A percentile compares a stretch with the other conserved stretches of the same genome.
Evolutionary conservation across 2,329 filamentous ascomycete species (phyloP).

Genomic region (Neocatenulostroma microsporum): DNA sequence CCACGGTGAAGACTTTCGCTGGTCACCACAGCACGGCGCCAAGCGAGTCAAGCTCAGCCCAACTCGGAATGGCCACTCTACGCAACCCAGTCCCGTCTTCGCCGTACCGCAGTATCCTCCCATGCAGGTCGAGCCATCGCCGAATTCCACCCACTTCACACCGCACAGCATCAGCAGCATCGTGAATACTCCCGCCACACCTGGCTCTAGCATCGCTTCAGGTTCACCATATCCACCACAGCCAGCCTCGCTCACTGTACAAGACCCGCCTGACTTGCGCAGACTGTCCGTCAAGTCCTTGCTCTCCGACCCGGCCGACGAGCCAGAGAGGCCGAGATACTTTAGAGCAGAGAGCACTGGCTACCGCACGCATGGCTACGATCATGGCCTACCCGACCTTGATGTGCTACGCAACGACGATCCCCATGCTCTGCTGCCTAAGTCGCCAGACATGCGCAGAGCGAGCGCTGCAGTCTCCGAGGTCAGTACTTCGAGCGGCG

Average conservation of each 20-base stretch:
- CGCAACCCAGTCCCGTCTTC: slow-evolving; percentile 18
- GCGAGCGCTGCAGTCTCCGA: slow-evolving; percentile 25
- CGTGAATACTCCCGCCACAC: slow-evolving; percentile 38
- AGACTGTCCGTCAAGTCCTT: slow-evolving; percentile 60
- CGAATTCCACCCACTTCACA: slow-evolving; percentile 26
- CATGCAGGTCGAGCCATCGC: slow-evolving; percentile 29
- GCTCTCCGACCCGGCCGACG: slow-evolving; percentile 46
- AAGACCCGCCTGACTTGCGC: slow-evolving; percentile 39
- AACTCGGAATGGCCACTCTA: slow-evolving; percentile 7
- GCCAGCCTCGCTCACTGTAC: slow-evolving; percentile 13
- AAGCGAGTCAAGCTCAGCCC: slow-evolving; percentile 31
- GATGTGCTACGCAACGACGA: slow-evolving; percentile 68
- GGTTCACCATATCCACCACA: slow-evolving; percentile 20
- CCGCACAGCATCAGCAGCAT: slow-evolving; percentile 35
- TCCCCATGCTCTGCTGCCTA: slow-evolving; percentile 49
- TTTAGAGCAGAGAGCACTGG: slow-evolving; percentile 9
- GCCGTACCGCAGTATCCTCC: slow-evolving; percentile 23
- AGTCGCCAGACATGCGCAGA: slow-evolving; percentile 26
- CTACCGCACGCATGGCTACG: slow-evolving; percentile 56
- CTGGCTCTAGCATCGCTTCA: slow-evolving; percentile 28
- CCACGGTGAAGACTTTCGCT: slow-evolving; percentile 20
- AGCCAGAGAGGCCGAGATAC: slow-evolving; percentile 12
- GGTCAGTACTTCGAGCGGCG: slow-evolving; percentile 20
- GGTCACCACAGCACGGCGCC: slow-evolving; percentile 29
- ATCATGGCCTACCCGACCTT: slow-evolving; percentile 60